Conservation (phyloP, 441 rosid species). For the Adansonia madagascariensis region DNA sequence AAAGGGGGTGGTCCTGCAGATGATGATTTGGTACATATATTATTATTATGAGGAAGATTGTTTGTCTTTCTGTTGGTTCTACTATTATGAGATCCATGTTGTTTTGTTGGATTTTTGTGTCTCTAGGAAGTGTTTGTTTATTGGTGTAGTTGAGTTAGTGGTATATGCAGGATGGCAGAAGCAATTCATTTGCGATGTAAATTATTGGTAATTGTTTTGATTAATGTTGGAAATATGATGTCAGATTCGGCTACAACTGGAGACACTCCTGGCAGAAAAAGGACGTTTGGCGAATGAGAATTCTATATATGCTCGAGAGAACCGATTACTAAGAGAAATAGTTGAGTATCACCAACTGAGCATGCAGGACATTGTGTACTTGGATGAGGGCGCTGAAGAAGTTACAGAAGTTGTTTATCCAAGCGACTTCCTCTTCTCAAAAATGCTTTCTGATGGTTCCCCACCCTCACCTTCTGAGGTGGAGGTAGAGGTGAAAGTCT, state of each 20-base stretch:
- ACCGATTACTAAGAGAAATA: constrained; percentile 83
- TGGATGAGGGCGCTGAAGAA: constrained; percentile 79
- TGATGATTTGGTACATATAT: constrained; percentile 72
- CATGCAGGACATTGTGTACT: constrained; percentile 86
- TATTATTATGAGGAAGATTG: no score
- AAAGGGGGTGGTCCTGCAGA: constrained; percentile 81
- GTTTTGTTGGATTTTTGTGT: neutral
- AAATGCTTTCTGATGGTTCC: constrained; percentile 46
- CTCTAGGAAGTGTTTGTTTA: no score
- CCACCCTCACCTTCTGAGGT: constrained; percentile 41
- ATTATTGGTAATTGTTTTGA: neutral
- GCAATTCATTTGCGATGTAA: neutral
- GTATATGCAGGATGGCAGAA: neutral
- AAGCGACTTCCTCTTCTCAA: constrained; percentile 31
- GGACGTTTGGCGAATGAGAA: constrained; percentile 90
- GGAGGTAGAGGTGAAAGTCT: constrained; percentile 21
- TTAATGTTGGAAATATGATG: constrained; percentile 10
- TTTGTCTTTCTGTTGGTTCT: neutral
- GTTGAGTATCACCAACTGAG: constrained; percentile 93
- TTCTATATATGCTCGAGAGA: constrained; percentile 75
- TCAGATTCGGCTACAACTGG: constrained; percentile 92
- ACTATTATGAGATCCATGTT: neutral
- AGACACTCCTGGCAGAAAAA: constrained; percentile 88
- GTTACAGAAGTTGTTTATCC: constrained; percentile 80
- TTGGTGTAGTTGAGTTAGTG: neutral